Evolutionary conservation across 306 rosid species (phyloP), one percentile per base, ranked within the genome.

Genomic region (Cicer yamashitae): DNA sequence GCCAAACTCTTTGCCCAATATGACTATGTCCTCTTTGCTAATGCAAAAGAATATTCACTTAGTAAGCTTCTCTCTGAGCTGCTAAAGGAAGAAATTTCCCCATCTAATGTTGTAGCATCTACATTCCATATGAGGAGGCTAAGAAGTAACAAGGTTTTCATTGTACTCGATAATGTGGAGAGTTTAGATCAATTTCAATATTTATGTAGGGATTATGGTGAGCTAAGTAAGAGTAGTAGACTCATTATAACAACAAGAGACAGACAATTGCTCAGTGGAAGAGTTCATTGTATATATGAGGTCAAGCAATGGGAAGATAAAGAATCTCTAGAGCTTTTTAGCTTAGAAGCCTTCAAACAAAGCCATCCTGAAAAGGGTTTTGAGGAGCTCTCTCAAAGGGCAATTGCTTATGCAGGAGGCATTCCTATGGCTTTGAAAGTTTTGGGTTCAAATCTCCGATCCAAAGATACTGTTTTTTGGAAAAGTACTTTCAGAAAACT

Each of bases 121-220:
- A 12, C 72, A 18, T 61, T 61, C 8, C 0, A 6, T 13, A 43
- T 12, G 68, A 75, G 54, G 12, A 76, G 75, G 10, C 70, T 81
- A 1, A 13, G 20, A 0, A 1, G 66, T 6, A 76, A 71, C 15
- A 64, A 47, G 5, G 71, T 71, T 77, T 39, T 76, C 1, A 25
- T 82, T 39, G 78, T 82, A 6, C 65, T 77, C 39, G 82, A 82
- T 65, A 73, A 77, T 8, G 17, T 82, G 8, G 46, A 62, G n/a
- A 64, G 18, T 22, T 10, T 3, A 0, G 22, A 71, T 0, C 70
- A 18, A 11, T 46, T 82, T 1, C 78, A 82, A 10, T 22, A 54
- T 39, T 53, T 82, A 17, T 45, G 54, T 3, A 13, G 38, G 10
- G 65, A 71, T 1, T 14, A 0, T 1, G 0, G 9, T 4, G 0